A percentile compares a stretch with the other conserved stretches of the same genome.
phyloP scores from a whole-genome alignment of 768 basidiomycete genomes.

The Hericium coralloides region DNA sequence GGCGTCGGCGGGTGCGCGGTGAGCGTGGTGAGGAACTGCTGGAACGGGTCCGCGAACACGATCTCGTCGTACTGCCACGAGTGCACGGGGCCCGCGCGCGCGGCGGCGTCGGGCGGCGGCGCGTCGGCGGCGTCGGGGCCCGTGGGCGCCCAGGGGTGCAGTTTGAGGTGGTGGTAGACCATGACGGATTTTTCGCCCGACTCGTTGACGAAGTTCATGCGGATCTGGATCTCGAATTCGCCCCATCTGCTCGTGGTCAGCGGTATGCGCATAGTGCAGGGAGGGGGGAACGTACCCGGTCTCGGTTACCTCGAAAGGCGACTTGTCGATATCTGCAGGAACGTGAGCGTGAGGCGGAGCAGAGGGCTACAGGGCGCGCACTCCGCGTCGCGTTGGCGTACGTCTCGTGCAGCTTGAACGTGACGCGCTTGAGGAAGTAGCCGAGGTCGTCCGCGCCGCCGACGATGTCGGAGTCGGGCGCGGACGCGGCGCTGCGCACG shows the following conservation, averaged over 20 bases:
- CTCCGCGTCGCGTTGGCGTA: conserved; percentile 87
- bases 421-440: conserved; percentile 92
- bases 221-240: conserved; percentile 94
- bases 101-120: conserved; percentile 56
- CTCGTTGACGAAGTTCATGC: conserved; percentile 83
- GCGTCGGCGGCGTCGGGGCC: conserved; percentile 62
- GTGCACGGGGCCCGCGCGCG: conserved; percentile 72
- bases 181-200: conserved; percentile 85
- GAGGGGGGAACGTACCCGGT: conserved; percentile 59
- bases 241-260: conserved; percentile 62
- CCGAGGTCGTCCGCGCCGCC: conserved; percentile 87
- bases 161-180: conserved; percentile 89
- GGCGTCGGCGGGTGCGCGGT: conserved; percentile 78
- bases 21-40: conserved; percentile 75
- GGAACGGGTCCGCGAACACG: conserved; percentile 90
- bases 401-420: conserved; percentile 96
- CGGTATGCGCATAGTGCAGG: background rate
- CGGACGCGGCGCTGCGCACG: conserved; percentile 78
- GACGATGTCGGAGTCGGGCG: conserved; percentile 63
- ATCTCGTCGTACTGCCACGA: conserved; percentile 99
- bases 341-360: conserved; percentile 1
- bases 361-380: conserved; percentile 29
- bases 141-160: conserved; percentile 76
- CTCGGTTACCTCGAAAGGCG: conserved; percentile 92
- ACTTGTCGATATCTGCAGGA: conserved; percentile 72